Conservation (phyloP, 768 basidiomycete species). For the Hirschioporus abietinus region DNA sequence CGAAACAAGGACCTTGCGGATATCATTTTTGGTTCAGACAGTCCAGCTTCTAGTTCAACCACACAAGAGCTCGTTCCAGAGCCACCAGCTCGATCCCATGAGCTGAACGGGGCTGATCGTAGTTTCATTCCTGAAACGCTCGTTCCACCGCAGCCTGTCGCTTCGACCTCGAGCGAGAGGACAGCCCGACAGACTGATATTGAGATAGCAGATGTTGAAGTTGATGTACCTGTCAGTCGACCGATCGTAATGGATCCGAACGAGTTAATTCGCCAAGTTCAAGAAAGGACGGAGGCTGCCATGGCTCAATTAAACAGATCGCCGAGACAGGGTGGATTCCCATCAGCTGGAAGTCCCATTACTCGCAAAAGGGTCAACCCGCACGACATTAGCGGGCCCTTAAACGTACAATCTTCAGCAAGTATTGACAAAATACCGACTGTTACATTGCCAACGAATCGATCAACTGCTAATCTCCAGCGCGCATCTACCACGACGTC, state of each 20-base stretch:
- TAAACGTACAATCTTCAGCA: conserved; percentile 59
- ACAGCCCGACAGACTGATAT: not conserved
- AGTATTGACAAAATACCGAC: conserved; percentile 27
- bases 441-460: conserved; percentile 23
- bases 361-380: conserved; percentile 54
- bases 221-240: not conserved
- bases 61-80: not conserved
- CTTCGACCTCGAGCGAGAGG: conserved; percentile 1
- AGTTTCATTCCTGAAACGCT: not conserved
- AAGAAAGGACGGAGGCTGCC: conserved; percentile 62
- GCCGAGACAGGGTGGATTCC: conserved; percentile 34
- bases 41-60: not conserved
- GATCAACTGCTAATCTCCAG: conserved; percentile 15
- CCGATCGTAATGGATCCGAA: not conserved
- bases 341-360: conserved; percentile 34
- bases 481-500: conserved; percentile 24
- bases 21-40: conserved; percentile 60
- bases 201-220: not conserved
- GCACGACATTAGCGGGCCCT: conserved; percentile 61
- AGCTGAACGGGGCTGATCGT: not conserved
- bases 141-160: not conserved
- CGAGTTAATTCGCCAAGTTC: conserved; percentile 42
- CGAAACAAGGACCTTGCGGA: conserved; percentile 73
- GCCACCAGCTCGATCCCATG: not conserved
- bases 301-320: conserved; percentile 45